Evolutionary conservation across 2,329 filamentous ascomycete genomes (phyloP).

Genomic region (Sclerotinia sclerotiorum): DNA sequence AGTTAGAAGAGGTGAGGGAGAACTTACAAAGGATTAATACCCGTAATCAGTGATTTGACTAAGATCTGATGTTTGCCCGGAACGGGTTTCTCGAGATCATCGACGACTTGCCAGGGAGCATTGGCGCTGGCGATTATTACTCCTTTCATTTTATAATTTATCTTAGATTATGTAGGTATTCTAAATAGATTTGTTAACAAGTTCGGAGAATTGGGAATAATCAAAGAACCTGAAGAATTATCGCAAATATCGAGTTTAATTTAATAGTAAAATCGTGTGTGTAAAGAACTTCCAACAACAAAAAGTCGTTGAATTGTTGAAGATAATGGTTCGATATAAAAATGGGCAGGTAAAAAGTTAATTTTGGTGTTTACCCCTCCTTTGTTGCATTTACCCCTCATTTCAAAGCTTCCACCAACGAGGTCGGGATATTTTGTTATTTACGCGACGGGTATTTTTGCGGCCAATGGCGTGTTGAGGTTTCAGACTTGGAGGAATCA

Average conservation of each 20-base stretch:
- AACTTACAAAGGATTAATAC: slow-evolving; percentile 44
- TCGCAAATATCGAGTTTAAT: no score
- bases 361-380: slow-evolving; percentile 11
- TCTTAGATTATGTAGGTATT: neutral
- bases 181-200: neutral
- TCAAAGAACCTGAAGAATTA: no score
- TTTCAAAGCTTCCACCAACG: slow-evolving; percentile 2
- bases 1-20: neutral
- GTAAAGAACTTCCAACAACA: neutral
- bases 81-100: slow-evolving; percentile 33
- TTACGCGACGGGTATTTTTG: neutral
- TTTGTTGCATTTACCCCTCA: slow-evolving; percentile 21
- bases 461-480: neutral
- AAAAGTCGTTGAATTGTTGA: neutral
- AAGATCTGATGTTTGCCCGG: slow-evolving; percentile 42
- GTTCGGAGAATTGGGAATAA: neutral
- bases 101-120: slow-evolving; percentile 20
- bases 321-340: slow-evolving; percentile 7
- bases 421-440: neutral
- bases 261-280: neutral
- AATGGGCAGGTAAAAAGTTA: neutral
- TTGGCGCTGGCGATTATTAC: neutral
- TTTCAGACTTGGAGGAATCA: neutral
- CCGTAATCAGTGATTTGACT: slow-evolving; percentile 43
- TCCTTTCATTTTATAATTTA: slow-evolving; percentile 15